Base-by-base conservation (phyloP, 345 rosid genomes). In the Viola odorata region DNA sequence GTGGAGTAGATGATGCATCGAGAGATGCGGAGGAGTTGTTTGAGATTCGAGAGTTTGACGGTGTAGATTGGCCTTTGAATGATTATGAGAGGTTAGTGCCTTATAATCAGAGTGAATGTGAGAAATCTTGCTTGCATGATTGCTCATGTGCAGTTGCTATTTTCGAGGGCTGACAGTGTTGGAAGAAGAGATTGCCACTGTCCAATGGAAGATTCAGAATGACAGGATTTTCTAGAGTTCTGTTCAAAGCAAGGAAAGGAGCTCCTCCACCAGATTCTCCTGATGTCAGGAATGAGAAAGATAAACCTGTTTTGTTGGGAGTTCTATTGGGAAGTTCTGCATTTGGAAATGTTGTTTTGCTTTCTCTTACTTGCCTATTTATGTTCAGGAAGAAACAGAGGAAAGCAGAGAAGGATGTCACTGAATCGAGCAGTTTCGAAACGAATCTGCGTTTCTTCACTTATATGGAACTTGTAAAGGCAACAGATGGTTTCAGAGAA, bases 401-500 rank as follows among this genome's bases (percentile, higher is more conserved):
- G 56, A 57, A 50, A 36, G 6, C 6, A 55, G 40, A 55, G 36
- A 51, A 51, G 1, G 40, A 23, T 0, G 38, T 12, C 23, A 11
- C 55, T 13, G 53, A 13, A 36, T 15, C 62, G 5, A 37, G 45
- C 40, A 8, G 6, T 41, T 60, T 38, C 5, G 62, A 48, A 41
- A 17, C 74, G 13, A 66, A 66, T 61, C 5, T 74, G 69, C 62
- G 23, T 49, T 47, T 8, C 50, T 69, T 74, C 48, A 41, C 58
- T 58, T 39, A 65, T 62, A 7, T 14, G 57, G 74, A 74, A 23
- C 68, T 74, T 0, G 23, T 37, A 48, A 62, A 65, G 12, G 74
- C 69, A 15, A 74, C 75, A n/a, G 48, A 57, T 17, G 57, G 67
- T 36, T 76, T 76, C 56, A 54, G 15, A 62, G 73, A 76, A 58